Percentiles rank a stretch among this genome's conserved stretches.
phyloP scores from a whole-genome alignment of 2,329 filamentous ascomycete genomes.

The Penicillium sp. region DNA sequence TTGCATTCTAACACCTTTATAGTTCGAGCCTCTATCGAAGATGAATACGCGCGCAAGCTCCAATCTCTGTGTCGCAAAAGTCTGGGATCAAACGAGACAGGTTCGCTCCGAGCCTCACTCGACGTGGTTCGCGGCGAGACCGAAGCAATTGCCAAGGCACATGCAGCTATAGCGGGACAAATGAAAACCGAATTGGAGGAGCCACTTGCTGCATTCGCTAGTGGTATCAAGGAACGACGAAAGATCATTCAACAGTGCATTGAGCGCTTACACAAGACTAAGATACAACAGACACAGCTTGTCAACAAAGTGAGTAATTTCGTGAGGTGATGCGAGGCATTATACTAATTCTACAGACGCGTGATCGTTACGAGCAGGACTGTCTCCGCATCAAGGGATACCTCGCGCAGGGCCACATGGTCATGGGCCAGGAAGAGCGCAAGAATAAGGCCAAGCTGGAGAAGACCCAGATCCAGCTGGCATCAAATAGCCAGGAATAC shows the following conservation, averaged over 20 bases:
- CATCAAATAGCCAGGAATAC: slow-evolving; percentile 87
- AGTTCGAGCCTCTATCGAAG: slow-evolving; percentile 88
- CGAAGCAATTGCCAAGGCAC: slow-evolving; percentile 90
- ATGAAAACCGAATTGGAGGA: slow-evolving; percentile 98
- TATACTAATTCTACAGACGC: slow-evolving; percentile 55
- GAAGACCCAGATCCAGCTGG: slow-evolving; percentile 95
- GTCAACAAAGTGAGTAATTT: slow-evolving; percentile 76
- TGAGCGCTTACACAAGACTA: slow-evolving; percentile 89
- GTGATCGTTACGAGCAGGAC: slow-evolving; percentile 95
- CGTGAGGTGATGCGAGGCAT: fast-evolving
- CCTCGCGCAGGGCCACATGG: slow-evolving; percentile 97
- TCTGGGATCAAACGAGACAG: slow-evolving; percentile 81
- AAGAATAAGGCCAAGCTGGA: slow-evolving; percentile 99
- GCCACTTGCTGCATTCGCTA: slow-evolving; percentile 83
- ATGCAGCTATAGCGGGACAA: slow-evolving; percentile 82
- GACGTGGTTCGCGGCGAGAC: slow-evolving; percentile 86
- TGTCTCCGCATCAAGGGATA: slow-evolving; percentile 98
- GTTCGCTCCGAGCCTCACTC: slow-evolving; percentile 77
- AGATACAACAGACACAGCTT: slow-evolving; percentile 82
- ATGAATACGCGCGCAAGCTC: slow-evolving; percentile 91
- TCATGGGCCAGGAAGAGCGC: slow-evolving; percentile 98
- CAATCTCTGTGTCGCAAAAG: slow-evolving; percentile 82
- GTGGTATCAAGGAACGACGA: slow-evolving; percentile 90
- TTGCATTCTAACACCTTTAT: neutral
- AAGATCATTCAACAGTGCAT: slow-evolving; percentile 95